A percentile compares a stretch with the other conserved stretches of the same genome.
phyloP scores from a whole-genome alignment of 371 early-diverging fungal species.

The Dichotomocladium elegans region DNA sequence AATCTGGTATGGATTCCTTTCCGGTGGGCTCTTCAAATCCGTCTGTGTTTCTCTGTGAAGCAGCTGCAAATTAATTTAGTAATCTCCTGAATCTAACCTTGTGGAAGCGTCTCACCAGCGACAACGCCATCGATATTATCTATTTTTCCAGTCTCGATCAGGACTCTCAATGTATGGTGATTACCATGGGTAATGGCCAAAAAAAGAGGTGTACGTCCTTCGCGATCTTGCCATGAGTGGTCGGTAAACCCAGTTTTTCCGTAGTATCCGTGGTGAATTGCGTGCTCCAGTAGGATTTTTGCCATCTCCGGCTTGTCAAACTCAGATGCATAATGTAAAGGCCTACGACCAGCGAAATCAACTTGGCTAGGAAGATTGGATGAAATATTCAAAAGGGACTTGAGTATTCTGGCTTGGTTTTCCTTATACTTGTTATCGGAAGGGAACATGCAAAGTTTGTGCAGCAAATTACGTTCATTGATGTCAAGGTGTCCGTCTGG shows the following conservation, averaged over 20 bases:
- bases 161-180: slow-evolving; percentile 43
- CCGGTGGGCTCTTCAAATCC: neutral
- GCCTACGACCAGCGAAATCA: slow-evolving; percentile 63
- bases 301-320: slow-evolving; percentile 48
- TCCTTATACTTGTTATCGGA: slow-evolving; percentile 10
- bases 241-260: slow-evolving; percentile 36
- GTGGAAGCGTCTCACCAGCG: slow-evolving; percentile 20
- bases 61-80: too few relatives aligned
- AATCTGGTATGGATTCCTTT: slow-evolving; percentile 24
- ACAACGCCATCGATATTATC: slow-evolving; percentile 45
- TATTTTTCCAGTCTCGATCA: slow-evolving; percentile 55
- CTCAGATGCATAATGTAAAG: slow-evolving; percentile 69
- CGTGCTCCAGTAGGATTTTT: slow-evolving; percentile 37
- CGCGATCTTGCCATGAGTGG: slow-evolving; percentile 56
- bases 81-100: too few relatives aligned
- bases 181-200: slow-evolving; percentile 63
- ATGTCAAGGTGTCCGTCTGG: slow-evolving; percentile 45
- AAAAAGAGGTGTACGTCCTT: slow-evolving; percentile 68
- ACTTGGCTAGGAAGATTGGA: slow-evolving; percentile 21
- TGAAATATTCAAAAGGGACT: slow-evolving; percentile 14
- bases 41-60: neutral
- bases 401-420: neutral
- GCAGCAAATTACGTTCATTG: slow-evolving; percentile 64
- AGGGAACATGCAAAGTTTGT: slow-evolving; percentile 51
- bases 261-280: slow-evolving; percentile 43